Percentiles rank a stretch among this genome's conserved stretches.
These are phyloP conservation scores for Ceratobasidium sp. DNA, from an alignment of 1,284 basidiomycete genomes.

Conservation along the genomic window DNA sequence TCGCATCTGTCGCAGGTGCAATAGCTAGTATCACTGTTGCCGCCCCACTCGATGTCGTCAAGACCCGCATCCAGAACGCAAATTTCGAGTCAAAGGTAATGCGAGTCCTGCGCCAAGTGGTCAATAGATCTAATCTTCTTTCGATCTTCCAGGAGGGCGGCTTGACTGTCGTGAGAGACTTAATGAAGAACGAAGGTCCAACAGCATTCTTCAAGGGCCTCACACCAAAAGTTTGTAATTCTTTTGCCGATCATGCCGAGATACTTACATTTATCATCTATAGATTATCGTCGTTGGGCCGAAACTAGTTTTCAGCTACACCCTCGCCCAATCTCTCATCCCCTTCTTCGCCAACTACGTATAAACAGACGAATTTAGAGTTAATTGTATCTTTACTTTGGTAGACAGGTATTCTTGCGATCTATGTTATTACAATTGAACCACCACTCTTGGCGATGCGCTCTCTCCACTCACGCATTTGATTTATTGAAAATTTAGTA, in stretches of 20 bases:
- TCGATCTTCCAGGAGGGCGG: slow-evolving; percentile 65
- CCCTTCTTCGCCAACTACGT: slow-evolving; percentile 92
- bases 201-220: slow-evolving; percentile 96
- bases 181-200: slow-evolving; percentile 87
- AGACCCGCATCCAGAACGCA: slow-evolving; percentile 97
- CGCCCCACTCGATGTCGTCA: slow-evolving; percentile 95
- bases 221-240: slow-evolving; percentile 82
- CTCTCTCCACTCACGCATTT: slow-evolving; percentile 10
- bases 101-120: not conserved
- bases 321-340: slow-evolving; percentile 95
- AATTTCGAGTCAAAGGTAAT: slow-evolving; percentile 90
- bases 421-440: slow-evolving; percentile 3
- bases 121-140: not conserved
- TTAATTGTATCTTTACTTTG: slow-evolving; percentile 5
- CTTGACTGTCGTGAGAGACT: slow-evolving; percentile 85
- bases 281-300: slow-evolving; percentile 96
- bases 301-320: slow-evolving; percentile 98
- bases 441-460: not conserved
- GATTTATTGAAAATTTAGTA: not conserved
- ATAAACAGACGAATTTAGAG: slow-evolving; percentile 53
- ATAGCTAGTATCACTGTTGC: slow-evolving; percentile 96
- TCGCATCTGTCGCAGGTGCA: slow-evolving; percentile 93
- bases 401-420: not conserved
- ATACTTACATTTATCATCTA: not conserved
- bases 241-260: not conserved